A percentile compares a stretch with the other conserved stretches of the same genome.
phyloP scores from a whole-genome alignment of 345 rosid species.

The Euphorbia tirucalli region DNA sequence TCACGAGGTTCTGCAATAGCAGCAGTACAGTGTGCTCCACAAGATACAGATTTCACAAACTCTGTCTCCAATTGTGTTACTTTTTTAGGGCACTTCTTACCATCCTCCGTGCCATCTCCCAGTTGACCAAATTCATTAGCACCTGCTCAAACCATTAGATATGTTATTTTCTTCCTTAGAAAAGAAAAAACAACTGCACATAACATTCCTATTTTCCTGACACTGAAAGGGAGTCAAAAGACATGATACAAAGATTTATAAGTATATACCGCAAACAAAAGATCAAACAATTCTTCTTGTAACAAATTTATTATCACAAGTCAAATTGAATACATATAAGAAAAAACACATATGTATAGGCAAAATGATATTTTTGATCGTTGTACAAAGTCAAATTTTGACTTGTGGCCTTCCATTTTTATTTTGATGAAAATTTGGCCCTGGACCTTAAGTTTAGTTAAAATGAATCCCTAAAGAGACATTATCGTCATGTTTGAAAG shows the following conservation, averaged over 20 bases:
- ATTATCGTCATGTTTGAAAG: neutral
- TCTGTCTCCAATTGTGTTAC: constrained; percentile 78
- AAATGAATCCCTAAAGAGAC: neutral
- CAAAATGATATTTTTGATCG: no score
- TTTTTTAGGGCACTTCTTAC: constrained; percentile 70
- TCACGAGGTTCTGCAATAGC: constrained; percentile 79
- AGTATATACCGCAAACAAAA: neutral
- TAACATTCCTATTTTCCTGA: neutral
- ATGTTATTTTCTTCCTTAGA: neutral
- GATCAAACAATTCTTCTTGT: neutral
- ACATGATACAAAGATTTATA: neutral
- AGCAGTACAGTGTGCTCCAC: constrained; percentile 93
- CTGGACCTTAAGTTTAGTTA: neutral
- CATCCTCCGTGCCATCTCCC: constrained; percentile 97
- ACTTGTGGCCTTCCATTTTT: neutral
- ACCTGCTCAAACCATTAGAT: constrained; percentile 40
- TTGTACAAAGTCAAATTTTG: neutral
- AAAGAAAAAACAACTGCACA: neutral
- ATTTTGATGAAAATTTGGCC: neutral
- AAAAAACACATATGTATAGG: neutral
- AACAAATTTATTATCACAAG: neutral
- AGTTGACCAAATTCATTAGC: constrained; percentile 92
- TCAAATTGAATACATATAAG: neutral
- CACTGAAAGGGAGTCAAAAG: neutral
- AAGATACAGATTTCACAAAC: constrained; percentile 82